These are phyloP conservation scores for Pythium aquatile DNA, from an alignment of 352 stramenopile genomes.

Conservation along the genomic window DNA sequence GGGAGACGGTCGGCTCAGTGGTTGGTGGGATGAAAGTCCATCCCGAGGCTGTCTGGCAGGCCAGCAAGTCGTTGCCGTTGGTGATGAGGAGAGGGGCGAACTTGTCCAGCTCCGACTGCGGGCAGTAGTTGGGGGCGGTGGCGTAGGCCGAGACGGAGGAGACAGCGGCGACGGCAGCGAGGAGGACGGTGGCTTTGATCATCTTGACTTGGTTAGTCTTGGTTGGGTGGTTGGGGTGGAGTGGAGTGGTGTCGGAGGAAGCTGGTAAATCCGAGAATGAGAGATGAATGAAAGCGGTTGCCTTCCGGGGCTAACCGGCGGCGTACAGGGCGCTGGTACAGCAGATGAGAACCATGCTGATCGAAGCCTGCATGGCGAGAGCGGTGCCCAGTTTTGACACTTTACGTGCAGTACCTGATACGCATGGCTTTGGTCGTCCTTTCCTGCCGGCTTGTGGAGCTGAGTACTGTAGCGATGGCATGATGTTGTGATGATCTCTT, in stretches of 20 bases:
- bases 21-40: conserved; percentile 29
- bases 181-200: conserved; percentile 24
- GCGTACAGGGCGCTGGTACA: no score
- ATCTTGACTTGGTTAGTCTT: conserved; percentile 2
- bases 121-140: conserved; percentile 15
- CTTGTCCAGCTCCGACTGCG: conserved; percentile 16
- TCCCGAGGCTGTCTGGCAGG: conserved; percentile 26
- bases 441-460: no score
- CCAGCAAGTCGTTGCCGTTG: conserved; percentile 15
- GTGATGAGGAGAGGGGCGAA: conserved; percentile 15
- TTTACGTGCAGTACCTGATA: no score
- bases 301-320: no score
- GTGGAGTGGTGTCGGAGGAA: conserved; percentile 4
- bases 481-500: not conserved
- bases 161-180: conserved; percentile 18
- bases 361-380: no score
- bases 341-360: no score
- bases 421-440: no score
- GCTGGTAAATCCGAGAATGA: conserved; percentile 27
- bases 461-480: not conserved
- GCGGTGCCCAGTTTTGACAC: no score
- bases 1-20: conserved; percentile 17
- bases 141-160: conserved; percentile 18
- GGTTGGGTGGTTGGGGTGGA: not conserved
- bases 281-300: not conserved